A percentile compares a stretch with the other conserved stretches of the same genome.
Evolutionary conservation across 2,329 filamentous ascomycete genomes (phyloP).

Genomic region (Diaporthe batatas): DNA sequence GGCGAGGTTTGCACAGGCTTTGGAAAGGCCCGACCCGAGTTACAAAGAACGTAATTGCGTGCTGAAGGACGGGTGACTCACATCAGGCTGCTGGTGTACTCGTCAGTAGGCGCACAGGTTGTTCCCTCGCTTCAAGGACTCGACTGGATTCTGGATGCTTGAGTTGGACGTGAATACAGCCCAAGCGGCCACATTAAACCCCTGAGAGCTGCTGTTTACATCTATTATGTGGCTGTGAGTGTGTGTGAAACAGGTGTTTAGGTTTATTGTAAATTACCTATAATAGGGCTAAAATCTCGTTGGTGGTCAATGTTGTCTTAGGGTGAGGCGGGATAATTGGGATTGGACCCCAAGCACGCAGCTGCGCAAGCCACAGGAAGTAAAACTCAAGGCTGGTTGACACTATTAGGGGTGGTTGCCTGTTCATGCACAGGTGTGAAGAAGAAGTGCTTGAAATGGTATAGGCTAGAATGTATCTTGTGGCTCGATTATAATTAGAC

Average conservation of each 20-base stretch:
- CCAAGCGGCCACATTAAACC: no score
- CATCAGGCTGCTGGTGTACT: constrained; percentile 5
- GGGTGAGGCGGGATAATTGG: not conserved
- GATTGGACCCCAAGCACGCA: not conserved
- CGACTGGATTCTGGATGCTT: not conserved
- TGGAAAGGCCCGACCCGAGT: not conserved
- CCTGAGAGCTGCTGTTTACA: not conserved
- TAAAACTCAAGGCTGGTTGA: constrained; percentile 11
- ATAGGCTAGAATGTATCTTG: not conserved
- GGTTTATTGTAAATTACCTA: not conserved
- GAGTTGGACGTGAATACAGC: not conserved
- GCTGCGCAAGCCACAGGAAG: not conserved
- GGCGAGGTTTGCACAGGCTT: not conserved
- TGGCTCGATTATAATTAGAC: constrained; percentile 16
- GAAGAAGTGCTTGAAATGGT: constrained; percentile 4
- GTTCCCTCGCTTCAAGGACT: not conserved
- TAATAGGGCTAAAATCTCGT: not conserved
- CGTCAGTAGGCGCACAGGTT: not conserved
- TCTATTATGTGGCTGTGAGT: not conserved
- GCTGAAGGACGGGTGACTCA: constrained; percentile 32
- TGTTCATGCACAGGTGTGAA: constrained; percentile 7
- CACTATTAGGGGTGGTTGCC: not conserved
- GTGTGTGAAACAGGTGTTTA: not conserved
- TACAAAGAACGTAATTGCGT: not conserved
- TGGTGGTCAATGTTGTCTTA: not conserved